A percentile compares a stretch with the other conserved stretches of the same genome.
Evolutionary conservation across 495 filamentous ascomycete genomes (phyloP).

Genomic region (Baudoinia panamericana): DNA sequence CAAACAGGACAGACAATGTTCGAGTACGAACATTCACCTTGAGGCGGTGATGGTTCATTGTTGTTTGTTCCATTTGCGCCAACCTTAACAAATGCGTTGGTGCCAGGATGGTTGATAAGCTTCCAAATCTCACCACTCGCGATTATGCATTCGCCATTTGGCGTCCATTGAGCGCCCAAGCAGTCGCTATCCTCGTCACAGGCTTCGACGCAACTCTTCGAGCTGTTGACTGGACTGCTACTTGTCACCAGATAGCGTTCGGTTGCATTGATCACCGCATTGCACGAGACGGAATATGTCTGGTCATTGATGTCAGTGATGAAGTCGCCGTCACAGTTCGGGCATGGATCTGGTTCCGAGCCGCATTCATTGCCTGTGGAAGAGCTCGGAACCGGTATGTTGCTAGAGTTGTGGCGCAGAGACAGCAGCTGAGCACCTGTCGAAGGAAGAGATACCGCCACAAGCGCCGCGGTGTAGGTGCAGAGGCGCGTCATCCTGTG

Average conservation of each 20-base stretch:
- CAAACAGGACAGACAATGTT: slow-evolving; percentile 7
- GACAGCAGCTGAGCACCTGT: too few relatives aligned
- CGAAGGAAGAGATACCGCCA: too few relatives aligned
- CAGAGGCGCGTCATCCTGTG: too few relatives aligned
- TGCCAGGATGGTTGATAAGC: too few relatives aligned
- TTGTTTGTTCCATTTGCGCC: too few relatives aligned
- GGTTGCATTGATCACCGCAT: background rate
- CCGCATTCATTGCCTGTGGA: slow-evolving; percentile 1
- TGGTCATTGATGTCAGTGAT: background rate
- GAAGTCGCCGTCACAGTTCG: slow-evolving; percentile 1
- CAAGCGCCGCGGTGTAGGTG: too few relatives aligned
- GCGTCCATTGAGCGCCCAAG: background rate
- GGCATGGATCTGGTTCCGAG: background rate
- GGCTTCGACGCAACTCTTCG: slow-evolving; percentile 1
- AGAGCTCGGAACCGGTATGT: too few relatives aligned
- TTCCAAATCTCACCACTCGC: too few relatives aligned
- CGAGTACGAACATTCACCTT: background rate
- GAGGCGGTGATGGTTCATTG: too few relatives aligned
- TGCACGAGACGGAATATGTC: slow-evolving; percentile 5
- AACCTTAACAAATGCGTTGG: too few relatives aligned
- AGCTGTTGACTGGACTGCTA: slow-evolving; percentile 2
- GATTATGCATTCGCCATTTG: too few relatives aligned
- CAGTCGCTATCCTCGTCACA: slow-evolving; percentile 3
- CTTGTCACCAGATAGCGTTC: background rate
- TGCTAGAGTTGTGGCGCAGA: too few relatives aligned